A percentile compares a stretch with the other conserved stretches of the same genome.
Evolutionary conservation across 805 yeast genomes (phyloP).

Genomic region (Lipomyces chichibuensis): DNA sequence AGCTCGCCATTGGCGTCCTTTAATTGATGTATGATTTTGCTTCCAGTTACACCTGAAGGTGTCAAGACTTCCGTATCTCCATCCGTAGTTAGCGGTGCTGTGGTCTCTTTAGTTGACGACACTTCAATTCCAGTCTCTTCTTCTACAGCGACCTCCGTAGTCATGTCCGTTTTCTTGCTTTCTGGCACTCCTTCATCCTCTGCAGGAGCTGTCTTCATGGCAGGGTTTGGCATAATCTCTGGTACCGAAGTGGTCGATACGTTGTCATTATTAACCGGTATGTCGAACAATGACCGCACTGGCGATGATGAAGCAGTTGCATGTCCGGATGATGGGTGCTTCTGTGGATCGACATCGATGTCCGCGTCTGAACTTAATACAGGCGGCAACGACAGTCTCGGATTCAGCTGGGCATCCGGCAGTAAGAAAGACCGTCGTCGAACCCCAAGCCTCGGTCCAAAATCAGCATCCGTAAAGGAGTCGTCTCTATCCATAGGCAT

Average conservation of each 20-base stretch:
- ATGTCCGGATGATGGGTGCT: conserved; percentile 18
- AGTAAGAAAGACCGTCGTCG: background rate
- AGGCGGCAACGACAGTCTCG: conserved; percentile 18
- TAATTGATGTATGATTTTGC: background rate
- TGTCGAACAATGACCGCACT: conserved; percentile 4
- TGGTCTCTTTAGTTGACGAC: background rate
- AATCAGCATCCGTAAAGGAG: background rate
- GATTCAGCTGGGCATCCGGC: conserved; percentile 10
- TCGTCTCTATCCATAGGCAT: background rate
- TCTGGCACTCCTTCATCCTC: background rate
- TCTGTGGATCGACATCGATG: conserved; percentile 24
- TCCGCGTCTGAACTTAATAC: conserved; percentile 19
- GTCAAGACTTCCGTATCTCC: background rate
- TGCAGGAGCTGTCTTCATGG: background rate
- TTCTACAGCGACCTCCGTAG: background rate
- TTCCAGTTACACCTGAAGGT: background rate
- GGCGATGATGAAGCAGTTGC: conserved; percentile 9
- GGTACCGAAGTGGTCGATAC: background rate
- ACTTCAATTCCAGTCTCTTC: background rate
- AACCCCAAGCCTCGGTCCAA: background rate
- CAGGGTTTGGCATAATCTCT: background rate
- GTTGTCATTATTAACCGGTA: background rate
- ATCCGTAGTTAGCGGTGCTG: background rate
- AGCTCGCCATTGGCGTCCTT: background rate
- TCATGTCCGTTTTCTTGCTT: background rate